Base-by-base conservation (phyloP, 768 basidiomycete species). In the Hemileccinum rubropunctum region DNA sequence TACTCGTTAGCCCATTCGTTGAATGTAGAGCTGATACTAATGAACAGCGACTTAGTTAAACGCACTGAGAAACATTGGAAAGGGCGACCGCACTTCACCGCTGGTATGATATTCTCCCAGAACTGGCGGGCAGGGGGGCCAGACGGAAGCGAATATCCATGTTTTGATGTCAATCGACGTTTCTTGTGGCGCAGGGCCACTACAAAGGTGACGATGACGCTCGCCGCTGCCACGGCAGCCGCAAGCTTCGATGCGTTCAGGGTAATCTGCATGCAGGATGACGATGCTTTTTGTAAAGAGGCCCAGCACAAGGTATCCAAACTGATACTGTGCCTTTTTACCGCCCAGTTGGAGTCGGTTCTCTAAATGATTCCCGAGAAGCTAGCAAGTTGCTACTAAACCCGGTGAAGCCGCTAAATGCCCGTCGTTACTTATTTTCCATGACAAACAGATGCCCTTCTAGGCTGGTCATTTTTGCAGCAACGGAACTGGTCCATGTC, bases 1-100 rank as follows among this genome's bases (percentile, higher is more conserved):
- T 84, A 84, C 54, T 74, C 53, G 42, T 77, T 66, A 2, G 77
- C 79, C 76, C 79, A 80, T 45, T 77, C 71, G 34, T 80, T 71
- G 44, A 81, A 78, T 4, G 58, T 62, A 12, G 52, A 37, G 26
- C 62, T 50, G 28, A 61, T 50, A 10, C 57, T 67, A 27, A 21
- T 35, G 12, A 28, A 11, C 5, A 27, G 3, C 0, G 8, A 20
- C 18, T 58, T 1, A 43, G 14, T 20, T 34, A 9, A 28, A 32
- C 3, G 0, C 3, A 3, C 3, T 27, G 34, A 15, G 3, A 36
- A 32, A 27, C 20, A 32, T 12, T 26, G 4, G 11, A n/a, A 2
- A 17, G 27, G 20, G 28, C 6, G 3, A 21, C 18, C 50, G 54
- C 7, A 60, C 59, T 61, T 53, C 5, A 21, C 23, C 0, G 36